Percentiles rank a stretch among this genome's conserved stretches.
phyloP scores from a whole-genome alignment of 768 basidiomycete species.

The Serendipita sp. region DNA sequence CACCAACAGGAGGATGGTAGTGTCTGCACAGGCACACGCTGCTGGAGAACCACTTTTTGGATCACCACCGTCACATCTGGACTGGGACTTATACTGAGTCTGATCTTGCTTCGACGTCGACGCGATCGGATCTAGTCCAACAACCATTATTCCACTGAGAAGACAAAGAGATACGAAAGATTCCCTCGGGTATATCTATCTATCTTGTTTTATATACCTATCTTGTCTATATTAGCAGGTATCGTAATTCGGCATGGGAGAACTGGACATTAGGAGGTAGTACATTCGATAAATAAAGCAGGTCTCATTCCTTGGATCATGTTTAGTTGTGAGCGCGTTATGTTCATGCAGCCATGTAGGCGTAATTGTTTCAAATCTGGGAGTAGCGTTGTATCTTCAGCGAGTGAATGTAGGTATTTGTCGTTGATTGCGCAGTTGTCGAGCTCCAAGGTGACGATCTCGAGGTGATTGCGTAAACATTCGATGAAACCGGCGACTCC shows the following conservation, averaged over 20 bases:
- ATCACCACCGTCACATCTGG: conserved; percentile 28
- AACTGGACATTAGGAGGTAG: too few relatives aligned
- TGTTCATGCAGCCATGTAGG: neutral
- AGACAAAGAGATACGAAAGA: too few relatives aligned
- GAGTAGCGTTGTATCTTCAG: neutral
- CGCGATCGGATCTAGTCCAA: neutral
- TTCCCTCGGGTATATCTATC: too few relatives aligned
- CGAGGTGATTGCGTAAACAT: neutral
- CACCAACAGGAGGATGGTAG: conserved; percentile 24
- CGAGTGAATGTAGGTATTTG: neutral
- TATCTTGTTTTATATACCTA: too few relatives aligned
- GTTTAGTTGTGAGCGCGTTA: too few relatives aligned
- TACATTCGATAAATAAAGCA: too few relatives aligned
- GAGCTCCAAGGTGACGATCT: neutral
- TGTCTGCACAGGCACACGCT: conserved; percentile 40
- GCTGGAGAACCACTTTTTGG: conserved; percentile 55
- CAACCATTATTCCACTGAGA: neutral
- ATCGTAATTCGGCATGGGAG: too few relatives aligned
- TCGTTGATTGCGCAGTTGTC: neutral
- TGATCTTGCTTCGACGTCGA: conserved; percentile 22
- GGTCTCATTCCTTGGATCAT: too few relatives aligned
- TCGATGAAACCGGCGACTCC: neutral
- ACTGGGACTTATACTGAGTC: conserved; percentile 27
- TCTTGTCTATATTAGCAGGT: too few relatives aligned
- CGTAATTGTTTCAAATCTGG: neutral